Evolutionary conservation across 1,139 yeast genomes (phyloP), one percentile per base, ranked within the genome.

Genomic region (Taphrina populina): DNA sequence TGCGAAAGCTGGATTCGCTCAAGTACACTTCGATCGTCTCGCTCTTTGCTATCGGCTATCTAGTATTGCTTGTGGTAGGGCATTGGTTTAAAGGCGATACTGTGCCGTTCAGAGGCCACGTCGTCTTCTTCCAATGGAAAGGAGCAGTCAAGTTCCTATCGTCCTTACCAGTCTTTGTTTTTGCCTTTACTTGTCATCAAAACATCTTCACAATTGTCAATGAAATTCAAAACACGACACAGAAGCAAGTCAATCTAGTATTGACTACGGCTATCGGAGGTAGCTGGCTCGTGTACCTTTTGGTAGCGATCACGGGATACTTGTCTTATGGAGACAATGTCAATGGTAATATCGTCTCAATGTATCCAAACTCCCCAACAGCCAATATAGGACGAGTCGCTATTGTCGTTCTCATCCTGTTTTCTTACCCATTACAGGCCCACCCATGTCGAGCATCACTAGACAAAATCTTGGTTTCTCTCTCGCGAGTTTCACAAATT

Each of bases 181-280:
- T 94, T 72, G 97, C 97, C 2, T 94, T 81, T 69, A 90, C 97
- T 0, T 95, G 97, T 61, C 95, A 92, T 62, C 96, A 92, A 72
- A 92, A 73, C 63, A 56, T 59, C 46, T 90, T 86, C 69, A 83
- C 95, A 7, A 85, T 90, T 56, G 79, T 88, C 65, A 87, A 88
- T 66, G 99, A 92, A 70, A 74, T 92, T 49, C 70, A 71, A 46
- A 78, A 79, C 61, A 82, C 81, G 62, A 71, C 83, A 0, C 69
- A 82, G 58, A 59, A 69, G 4, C 77, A 78, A 51, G 74, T 84
- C 49, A 65, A 76, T 6, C 67, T 64, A n/a, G 80, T 92, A 51
- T 74, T 84, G 39, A 69, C 73, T 44, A 62, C 75, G 3, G 81
- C 94, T 2, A 75, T 87, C 43, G 66, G 72, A 2, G 76, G 84